A percentile compares a stretch with the other conserved stretches of the same genome.
phyloP scores from a whole-genome alignment of 2,329 filamentous ascomycete genomes.

The Rutstroemia sp. region DNA sequence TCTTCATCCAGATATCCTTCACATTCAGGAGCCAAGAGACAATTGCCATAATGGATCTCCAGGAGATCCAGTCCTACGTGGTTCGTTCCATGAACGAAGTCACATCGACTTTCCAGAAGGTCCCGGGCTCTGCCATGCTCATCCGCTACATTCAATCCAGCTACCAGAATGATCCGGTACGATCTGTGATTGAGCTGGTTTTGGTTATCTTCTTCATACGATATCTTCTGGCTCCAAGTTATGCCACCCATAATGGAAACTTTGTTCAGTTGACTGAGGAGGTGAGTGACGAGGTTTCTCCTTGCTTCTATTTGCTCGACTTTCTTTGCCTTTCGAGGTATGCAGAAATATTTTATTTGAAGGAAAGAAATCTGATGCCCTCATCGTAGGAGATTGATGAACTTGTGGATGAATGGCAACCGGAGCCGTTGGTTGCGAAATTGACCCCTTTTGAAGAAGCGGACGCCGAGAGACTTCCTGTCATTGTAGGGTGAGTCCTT shows the following conservation, averaged over 20 bases:
- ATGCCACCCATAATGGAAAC: slow-evolving; percentile 84
- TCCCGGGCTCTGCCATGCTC: slow-evolving; percentile 90
- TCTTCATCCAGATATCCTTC: neutral
- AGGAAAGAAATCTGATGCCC: neutral
- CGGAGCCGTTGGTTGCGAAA: slow-evolving; percentile 77
- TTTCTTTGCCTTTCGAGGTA: too few relatives aligned
- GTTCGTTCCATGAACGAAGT: slow-evolving; percentile 45
- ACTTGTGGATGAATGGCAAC: slow-evolving; percentile 91
- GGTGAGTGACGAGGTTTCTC: slow-evolving; percentile 29
- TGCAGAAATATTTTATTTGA: too few relatives aligned
- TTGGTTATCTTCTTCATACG: slow-evolving; percentile 92
- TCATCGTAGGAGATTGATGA: slow-evolving; percentile 76
- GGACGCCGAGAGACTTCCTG: slow-evolving; percentile 76
- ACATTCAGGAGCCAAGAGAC: neutral
- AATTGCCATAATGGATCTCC: slow-evolving; percentile 48
- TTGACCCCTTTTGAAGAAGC: slow-evolving; percentile 68
- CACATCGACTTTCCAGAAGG: slow-evolving; percentile 68
- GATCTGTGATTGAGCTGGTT: slow-evolving; percentile 87
- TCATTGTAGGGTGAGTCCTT: slow-evolving; percentile 71
- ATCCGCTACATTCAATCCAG: slow-evolving; percentile 93
- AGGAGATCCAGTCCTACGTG: slow-evolving; percentile 50
- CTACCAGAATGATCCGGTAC: slow-evolving; percentile 94
- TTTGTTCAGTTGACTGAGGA: slow-evolving; percentile 86
- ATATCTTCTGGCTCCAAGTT: slow-evolving; percentile 85
- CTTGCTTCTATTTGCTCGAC: too few relatives aligned